Conservation (phyloP, 2,329 filamentous ascomycete species). For the Aspergillus latus region DNA sequence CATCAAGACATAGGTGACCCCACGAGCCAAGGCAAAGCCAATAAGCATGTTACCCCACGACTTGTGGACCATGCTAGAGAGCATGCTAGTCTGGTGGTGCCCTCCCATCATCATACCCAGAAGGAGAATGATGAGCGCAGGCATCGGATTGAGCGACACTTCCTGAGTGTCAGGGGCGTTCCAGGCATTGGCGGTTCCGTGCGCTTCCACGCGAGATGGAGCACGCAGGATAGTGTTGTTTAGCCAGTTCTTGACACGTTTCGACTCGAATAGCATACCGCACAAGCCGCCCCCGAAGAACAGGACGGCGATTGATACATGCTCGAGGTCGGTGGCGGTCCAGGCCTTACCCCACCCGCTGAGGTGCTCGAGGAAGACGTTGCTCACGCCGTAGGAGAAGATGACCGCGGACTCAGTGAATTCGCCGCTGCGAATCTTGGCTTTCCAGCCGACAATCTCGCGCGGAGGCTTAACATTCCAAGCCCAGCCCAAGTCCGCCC, state of each 20-base stretch:
- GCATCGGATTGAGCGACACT: slow-evolving; percentile 83
- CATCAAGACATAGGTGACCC: slow-evolving; percentile 73
- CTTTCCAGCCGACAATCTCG: slow-evolving; percentile 61
- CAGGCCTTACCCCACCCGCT: slow-evolving; percentile 69
- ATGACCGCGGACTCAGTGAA: slow-evolving; percentile 89
- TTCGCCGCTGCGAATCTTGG: slow-evolving; percentile 70
- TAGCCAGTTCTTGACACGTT: slow-evolving; percentile 59
- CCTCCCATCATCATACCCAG: slow-evolving; percentile 94
- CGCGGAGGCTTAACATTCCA: slow-evolving; percentile 79
- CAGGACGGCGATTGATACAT: slow-evolving; percentile 86
- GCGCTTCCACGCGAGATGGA: slow-evolving; percentile 33
- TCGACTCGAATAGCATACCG: slow-evolving; percentile 83
- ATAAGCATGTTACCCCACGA: slow-evolving; percentile 89
- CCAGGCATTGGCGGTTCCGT: slow-evolving; percentile 51
- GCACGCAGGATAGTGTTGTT: slow-evolving; percentile 51
- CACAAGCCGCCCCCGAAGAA: slow-evolving; percentile 90
- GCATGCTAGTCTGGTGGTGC: slow-evolving; percentile 79
- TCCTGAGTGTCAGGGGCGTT: slow-evolving; percentile 65
- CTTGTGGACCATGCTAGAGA: slow-evolving; percentile 86
- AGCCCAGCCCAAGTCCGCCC: slow-evolving; percentile 88
- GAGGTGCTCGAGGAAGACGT: slow-evolving; percentile 90
- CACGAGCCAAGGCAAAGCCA: slow-evolving; percentile 75
- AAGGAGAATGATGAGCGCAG: slow-evolving; percentile 79
- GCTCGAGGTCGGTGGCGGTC: slow-evolving; percentile 80
- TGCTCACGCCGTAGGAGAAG: slow-evolving; percentile 82